phyloP scores from a whole-genome alignment of 306 rosid genomes.

The Mucuna pruriens region DNA sequence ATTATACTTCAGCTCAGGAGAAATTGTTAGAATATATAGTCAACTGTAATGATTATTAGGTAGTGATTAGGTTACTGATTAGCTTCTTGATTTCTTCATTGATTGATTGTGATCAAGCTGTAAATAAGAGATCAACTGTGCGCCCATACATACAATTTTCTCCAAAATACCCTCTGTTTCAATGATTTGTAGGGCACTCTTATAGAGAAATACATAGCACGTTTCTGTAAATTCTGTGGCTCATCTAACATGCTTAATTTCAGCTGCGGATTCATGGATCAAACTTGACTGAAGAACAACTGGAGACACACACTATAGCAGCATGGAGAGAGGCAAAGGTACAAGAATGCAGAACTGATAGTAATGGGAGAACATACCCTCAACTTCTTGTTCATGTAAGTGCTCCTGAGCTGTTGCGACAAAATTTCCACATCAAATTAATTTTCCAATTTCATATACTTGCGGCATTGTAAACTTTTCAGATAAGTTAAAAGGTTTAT shows the following conservation, averaged over 20 bases:
- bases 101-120: neutral
- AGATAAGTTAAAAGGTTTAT: neutral
- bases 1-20: neutral
- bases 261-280: constrained; percentile 64
- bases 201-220: constrained; percentile 10
- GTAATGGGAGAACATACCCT: constrained; percentile 41
- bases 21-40: neutral
- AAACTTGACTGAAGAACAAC: constrained; percentile 63
- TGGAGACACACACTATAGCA: constrained; percentile 64
- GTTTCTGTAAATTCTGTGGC: constrained; percentile 1
- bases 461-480: neutral
- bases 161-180: neutral
- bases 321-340: constrained; percentile 67
- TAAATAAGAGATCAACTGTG: neutral
- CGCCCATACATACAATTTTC: neutral
- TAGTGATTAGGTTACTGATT: neutral
- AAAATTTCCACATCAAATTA: neutral
- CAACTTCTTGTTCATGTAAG: constrained; percentile 62
- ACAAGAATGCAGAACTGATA: constrained; percentile 40
- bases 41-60: constrained; percentile 16
- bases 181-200: constrained; percentile 12
- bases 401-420: constrained; percentile 20
- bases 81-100: neutral
- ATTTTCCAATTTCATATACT: neutral
- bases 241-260: constrained; percentile 38